Conservation (phyloP, 208 protist genomes). For the Acanthamoeba quina region DNA sequence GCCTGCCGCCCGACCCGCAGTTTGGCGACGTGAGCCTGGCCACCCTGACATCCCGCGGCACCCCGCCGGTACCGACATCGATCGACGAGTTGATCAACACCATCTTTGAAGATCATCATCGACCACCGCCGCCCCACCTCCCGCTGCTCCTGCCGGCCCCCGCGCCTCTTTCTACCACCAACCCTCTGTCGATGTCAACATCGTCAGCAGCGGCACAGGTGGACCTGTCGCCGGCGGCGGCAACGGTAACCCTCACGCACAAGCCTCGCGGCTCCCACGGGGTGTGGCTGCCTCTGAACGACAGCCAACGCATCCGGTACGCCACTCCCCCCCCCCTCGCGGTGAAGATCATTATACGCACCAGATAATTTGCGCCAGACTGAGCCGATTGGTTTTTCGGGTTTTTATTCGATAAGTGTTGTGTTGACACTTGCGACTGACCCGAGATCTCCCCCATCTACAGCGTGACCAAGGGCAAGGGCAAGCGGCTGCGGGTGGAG, state of each 20-base stretch:
- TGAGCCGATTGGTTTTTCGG: no score
- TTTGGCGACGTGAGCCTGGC: neutral
- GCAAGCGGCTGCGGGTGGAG: conserved; percentile 5
- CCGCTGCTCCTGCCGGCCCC: neutral
- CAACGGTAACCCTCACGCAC: neutral
- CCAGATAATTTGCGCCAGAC: no score
- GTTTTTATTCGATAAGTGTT: neutral
- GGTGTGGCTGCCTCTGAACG: neutral
- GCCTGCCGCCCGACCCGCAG: neutral
- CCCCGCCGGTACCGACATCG: no score
- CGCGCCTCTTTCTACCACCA: neutral
- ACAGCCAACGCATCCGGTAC: neutral
- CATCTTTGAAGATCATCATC: no score
- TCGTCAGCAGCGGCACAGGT: neutral
- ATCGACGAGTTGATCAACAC: no score
- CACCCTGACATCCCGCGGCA: neutral
- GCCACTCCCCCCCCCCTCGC: neutral
- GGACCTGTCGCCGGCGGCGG: neutral
- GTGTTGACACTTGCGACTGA: no score
- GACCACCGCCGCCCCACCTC: neutral
- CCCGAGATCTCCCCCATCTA: no score
- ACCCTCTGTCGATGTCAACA: neutral
- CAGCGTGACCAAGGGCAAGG: conserved; percentile 7
- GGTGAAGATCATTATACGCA: no score
- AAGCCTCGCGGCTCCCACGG: conserved; percentile 4